phyloP scores from a whole-genome alignment of 169 alveolate genomes.

The Plasmodium vivax region DNA sequence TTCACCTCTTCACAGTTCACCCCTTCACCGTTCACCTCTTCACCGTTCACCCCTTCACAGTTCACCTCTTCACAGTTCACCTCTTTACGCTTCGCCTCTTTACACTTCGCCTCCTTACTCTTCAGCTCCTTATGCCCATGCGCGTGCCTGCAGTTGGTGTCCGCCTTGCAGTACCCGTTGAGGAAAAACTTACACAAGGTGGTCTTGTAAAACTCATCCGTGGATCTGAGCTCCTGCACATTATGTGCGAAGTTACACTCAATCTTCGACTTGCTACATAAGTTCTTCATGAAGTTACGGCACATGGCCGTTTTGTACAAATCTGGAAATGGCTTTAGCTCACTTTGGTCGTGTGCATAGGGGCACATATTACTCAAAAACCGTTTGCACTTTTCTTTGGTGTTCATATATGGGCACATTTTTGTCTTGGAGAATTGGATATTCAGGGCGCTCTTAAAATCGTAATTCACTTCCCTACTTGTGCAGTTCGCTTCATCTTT shows the following conservation, averaged over 20 bases:
- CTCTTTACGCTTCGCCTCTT: neutral
- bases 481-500: conserved; percentile 18
- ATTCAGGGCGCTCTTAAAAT: conserved; percentile 71
- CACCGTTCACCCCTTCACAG: too few relatives aligned
- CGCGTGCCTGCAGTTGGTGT: conserved; percentile 72
- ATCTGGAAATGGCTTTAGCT: conserved; percentile 72
- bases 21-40: too few relatives aligned
- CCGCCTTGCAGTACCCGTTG: conserved; percentile 75
- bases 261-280: conserved; percentile 60
- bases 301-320: conserved; percentile 77
- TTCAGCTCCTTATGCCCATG: conserved; percentile 74
- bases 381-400: conserved; percentile 75
- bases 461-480: conserved; percentile 58
- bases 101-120: neutral
- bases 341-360: conserved; percentile 76
- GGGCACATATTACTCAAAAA: conserved; percentile 75
- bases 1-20: neutral
- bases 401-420: conserved; percentile 77
- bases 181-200: conserved; percentile 70
- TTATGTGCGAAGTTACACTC: conserved; percentile 75
- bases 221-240: conserved; percentile 75
- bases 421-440: conserved; percentile 73
- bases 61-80: too few relatives aligned
- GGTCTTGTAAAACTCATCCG: conserved; percentile 76
- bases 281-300: conserved; percentile 72